Conservation (phyloP, 768 basidiomycete species). For the Mycena capillaripes region DNA sequence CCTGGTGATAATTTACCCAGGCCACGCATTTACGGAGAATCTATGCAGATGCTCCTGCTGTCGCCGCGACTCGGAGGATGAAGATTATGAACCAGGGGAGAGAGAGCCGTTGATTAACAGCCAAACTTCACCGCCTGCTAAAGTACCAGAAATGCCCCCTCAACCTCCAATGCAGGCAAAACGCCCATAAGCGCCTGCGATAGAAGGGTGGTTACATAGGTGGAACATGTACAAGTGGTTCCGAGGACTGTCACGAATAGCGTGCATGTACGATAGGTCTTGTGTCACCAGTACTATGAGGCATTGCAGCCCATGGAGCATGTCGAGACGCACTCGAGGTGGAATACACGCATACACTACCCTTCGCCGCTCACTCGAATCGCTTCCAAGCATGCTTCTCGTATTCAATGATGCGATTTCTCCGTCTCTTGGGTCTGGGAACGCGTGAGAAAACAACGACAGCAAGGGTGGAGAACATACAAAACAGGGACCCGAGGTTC, state of each 20-base stretch:
- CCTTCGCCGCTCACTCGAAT: constrained; percentile 59
- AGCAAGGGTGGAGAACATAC: constrained; percentile 58
- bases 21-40: constrained; percentile 10
- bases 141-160: not conserved
- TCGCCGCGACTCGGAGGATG: not conserved
- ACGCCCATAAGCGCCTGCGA: not conserved
- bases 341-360: not conserved
- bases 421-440: constrained; percentile 66
- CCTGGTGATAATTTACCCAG: too few relatives aligned
- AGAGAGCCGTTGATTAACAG: constrained; percentile 25
- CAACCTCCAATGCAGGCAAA: constrained; percentile 33
- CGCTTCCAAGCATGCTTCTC: constrained; percentile 88
- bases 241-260: too few relatives aligned
- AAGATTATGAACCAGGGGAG: constrained; percentile 9
- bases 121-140: not conserved
- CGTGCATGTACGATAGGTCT: too few relatives aligned
- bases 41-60: constrained; percentile 14
- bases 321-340: too few relatives aligned
- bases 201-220: too few relatives aligned
- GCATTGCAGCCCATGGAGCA: too few relatives aligned
- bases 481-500: constrained; percentile 88
- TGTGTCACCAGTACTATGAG: too few relatives aligned
- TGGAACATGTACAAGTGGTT: too few relatives aligned
- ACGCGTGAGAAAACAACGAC: constrained; percentile 9
- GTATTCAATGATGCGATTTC: constrained; percentile 70